phyloP scores from a whole-genome alignment of 208 protist species.

The Strigomonas culicis region DNA sequence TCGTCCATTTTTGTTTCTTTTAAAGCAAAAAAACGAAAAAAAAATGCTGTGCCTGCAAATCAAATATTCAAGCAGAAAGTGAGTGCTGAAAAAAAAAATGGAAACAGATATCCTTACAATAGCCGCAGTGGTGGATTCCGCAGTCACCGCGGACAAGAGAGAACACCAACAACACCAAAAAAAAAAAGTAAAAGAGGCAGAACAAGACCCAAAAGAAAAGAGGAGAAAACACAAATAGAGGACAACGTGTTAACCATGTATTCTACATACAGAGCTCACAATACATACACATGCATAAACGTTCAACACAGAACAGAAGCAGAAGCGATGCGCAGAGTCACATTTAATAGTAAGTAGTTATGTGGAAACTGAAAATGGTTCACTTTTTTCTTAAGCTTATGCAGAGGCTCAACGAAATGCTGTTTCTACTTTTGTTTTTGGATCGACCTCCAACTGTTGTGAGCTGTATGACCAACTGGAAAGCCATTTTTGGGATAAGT shows the following conservation, averaged over 20 bases:
- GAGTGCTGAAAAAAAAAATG: constrained; percentile 2
- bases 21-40: constrained; percentile 9
- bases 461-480: constrained; percentile 83
- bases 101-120: too few species aligned
- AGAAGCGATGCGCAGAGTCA: too few species aligned
- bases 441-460: constrained; percentile 78
- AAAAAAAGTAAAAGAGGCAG: neutral
- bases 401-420: constrained; percentile 68
- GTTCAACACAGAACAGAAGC: too few species aligned
- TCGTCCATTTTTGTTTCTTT: constrained; percentile 38
- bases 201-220: neutral
- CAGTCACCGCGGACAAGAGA: too few species aligned
- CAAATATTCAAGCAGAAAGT: neutral
- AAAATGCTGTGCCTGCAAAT: neutral
- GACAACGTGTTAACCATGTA: too few species aligned
- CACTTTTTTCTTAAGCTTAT: neutral
- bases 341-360: too few species aligned
- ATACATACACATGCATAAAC: too few species aligned
- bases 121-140: too few species aligned
- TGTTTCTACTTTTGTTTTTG: constrained; percentile 81
- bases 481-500: constrained; percentile 63
- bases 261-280: too few species aligned
- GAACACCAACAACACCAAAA: neutral
- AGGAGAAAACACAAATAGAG: too few species aligned
- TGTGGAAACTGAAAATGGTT: too few species aligned